Evolutionary conservation across 2,329 filamentous ascomycete species (phyloP), one percentile per base, ranked within the genome.

Genomic region (Sporothrix brasiliensis): DNA sequence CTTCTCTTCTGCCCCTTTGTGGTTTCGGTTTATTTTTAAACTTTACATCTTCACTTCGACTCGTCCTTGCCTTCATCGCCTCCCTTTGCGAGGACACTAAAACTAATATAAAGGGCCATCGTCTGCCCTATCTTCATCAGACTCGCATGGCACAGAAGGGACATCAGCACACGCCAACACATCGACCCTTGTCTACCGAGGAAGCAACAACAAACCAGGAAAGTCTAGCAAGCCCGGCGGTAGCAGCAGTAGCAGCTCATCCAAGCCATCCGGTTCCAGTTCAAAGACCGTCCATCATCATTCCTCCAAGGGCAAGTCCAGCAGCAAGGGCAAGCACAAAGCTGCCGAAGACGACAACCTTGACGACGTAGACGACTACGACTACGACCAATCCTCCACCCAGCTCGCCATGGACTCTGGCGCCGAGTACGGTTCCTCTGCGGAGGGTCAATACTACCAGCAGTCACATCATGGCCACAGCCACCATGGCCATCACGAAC

Each of bases 81-180:
- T 30, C 63, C 7, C 50, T 9, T 41, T n/a, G 7, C 49, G 13
- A 19, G 13, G 39, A 49, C 21, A 30, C 9, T 44, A 11, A 24
- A 47, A 52, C 68, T 69, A 69, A 69, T 69, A 69, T 69, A 69
- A 69, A 69, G 68, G 68, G 56, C 11, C n/a, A 7, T n/a, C n/a
- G 2, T 50, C 34, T 44, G 21, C 56, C 56, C 54, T 19, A 6
- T n/a, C 30, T 30, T 53, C 56, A 52, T 53, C 56, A 69, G 68
- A 63, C 50, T 16, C 54, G 1, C 56, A 69, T 21, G 30, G 50
- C 27, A 49, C 49, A 65, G 68, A 69, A n/a, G 24, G 41, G 2
- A 34, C 58, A 54, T 49, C 50, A 1, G 47, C 58, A 54, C 53
- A 47, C 49, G 19, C 44, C 34, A 49, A 19, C 13, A 69, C 30